Conservation (phyloP, 495 filamentous ascomycete species). For the Chaetomium fimeti region DNA sequence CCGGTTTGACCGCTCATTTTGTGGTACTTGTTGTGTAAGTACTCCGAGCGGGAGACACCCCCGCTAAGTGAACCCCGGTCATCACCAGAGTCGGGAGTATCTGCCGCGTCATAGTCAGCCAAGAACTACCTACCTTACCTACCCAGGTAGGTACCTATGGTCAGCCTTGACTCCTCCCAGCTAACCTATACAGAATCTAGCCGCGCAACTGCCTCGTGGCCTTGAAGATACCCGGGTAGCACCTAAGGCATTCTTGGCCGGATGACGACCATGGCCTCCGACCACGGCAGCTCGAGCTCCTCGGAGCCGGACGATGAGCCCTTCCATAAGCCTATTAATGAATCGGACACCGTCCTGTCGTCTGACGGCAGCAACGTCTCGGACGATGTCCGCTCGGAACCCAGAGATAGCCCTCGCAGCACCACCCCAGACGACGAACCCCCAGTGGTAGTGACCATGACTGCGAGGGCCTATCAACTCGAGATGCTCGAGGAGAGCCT, state of each 20-base stretch:
- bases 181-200: neutral
- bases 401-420: constrained; percentile 17
- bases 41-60: too few species aligned
- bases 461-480: constrained; percentile 72
- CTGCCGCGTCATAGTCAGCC: constrained; percentile 1
- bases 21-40: too few species aligned
- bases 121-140: too few species aligned
- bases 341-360: neutral
- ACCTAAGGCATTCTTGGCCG: neutral
- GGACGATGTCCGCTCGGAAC: neutral
- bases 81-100: neutral
- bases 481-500: constrained; percentile 90
- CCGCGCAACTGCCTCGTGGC: constrained; percentile 14
- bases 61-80: neutral
- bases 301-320: constrained; percentile 16
- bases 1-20: neutral
- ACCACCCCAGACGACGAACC: constrained; percentile 11
- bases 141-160: too few species aligned
- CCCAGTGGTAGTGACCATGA: constrained; percentile 32
- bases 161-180: neutral
- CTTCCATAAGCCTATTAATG: neutral
- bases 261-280: constrained; percentile 22
- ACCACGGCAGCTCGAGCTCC: constrained; percentile 15
- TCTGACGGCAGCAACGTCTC: neutral
- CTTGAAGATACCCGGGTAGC: neutral